Evolutionary conservation across 2,329 filamentous ascomycete species (phyloP), one percentile per base, ranked within the genome.

Genomic region (Pezicula neosporulosa): DNA sequence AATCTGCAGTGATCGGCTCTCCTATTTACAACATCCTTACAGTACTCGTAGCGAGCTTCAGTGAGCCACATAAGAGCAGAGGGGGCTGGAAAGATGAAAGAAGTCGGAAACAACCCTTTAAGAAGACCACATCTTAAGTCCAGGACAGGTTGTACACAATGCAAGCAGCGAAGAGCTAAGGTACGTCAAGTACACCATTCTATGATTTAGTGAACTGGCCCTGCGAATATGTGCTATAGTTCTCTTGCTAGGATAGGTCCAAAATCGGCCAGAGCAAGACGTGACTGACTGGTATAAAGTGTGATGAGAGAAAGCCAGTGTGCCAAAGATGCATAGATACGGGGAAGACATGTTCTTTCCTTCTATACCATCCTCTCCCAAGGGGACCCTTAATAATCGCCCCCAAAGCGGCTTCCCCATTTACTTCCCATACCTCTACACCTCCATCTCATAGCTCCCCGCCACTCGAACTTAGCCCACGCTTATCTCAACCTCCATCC

Each of bases 261-360:
- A 21, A 21, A 21, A 21, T 21, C 21, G 5, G 21, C 5, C 21
- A 21, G 21, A 21, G 21, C 21, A 21, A 21, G 21, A 6, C 35
- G 4, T 37, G 16, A 16, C 16, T 19, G 6, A 47, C 47, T 33
- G 35, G 47, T 27, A 30, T 10, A 12, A 30, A 65, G 62, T 65
- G 62, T 46, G 62, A 63, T 37, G 62, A 65, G 46, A 48, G 46
- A 10, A 65, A 63, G 45, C 62, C 62, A 37, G 54, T 52, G 13
- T 65, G 62, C 39, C 53, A 59, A 16, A 62, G 57, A 51, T 65
- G 62, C 43, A 47, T 53, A 35, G 49, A 45, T 30, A 57, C 63
- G 39, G 54, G 56, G 28, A 52, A 55, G 49, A 37, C 55, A 56
- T 65, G 62, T 43, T 63, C 60, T 1, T 65, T 59, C 47, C 53